phyloP scores from a whole-genome alignment of 1,284 basidiomycete genomes.

The Ustilago nuda region DNA sequence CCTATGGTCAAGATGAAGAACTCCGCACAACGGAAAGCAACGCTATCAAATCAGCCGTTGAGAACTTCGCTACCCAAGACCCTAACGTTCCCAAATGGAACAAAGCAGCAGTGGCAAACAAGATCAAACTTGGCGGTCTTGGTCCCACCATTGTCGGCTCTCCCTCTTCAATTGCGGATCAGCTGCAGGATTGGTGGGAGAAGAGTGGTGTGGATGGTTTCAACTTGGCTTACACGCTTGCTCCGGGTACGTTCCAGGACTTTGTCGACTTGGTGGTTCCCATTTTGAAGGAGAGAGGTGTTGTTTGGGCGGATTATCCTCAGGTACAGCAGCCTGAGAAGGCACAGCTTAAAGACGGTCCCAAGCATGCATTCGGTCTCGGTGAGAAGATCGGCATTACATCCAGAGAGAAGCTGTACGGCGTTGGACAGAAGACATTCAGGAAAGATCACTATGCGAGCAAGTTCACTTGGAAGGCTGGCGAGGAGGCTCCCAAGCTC shows the following conservation, averaged over 20 bases:
- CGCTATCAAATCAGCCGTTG: constrained; percentile 65
- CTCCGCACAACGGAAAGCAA: constrained; percentile 54
- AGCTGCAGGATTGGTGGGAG: constrained; percentile 60
- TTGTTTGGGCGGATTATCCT: constrained; percentile 64
- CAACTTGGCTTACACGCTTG: constrained; percentile 56
- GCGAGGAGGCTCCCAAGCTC: constrained; percentile 47
- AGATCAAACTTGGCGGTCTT: constrained; percentile 66
- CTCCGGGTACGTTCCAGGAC: constrained; percentile 62
- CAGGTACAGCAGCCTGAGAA: constrained; percentile 15
- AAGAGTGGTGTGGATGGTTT: constrained; percentile 62
- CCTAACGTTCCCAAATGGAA: constrained; percentile 65
- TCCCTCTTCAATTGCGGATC: constrained; percentile 47
- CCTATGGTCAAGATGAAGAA: constrained; percentile 62
- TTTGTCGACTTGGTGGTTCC: constrained; percentile 59
- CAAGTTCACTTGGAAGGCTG: constrained; percentile 63
- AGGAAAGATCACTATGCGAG: constrained; percentile 60
- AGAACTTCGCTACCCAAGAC: constrained; percentile 61
- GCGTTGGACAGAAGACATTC: constrained; percentile 56
- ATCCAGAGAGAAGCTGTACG: constrained; percentile 63
- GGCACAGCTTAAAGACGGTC: constrained; percentile 19
- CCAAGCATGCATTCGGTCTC: constrained; percentile 42
- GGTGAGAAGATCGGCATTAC: constrained; percentile 56
- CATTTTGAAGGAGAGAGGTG: constrained; percentile 57
- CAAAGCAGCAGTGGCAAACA: constrained; percentile 56
- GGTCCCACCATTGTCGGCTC: constrained; percentile 61